These are phyloP conservation scores for Kalmanozyma brasiliensis DNA, from an alignment of 1,284 basidiomycete genomes.

Conservation along the genomic window DNA sequence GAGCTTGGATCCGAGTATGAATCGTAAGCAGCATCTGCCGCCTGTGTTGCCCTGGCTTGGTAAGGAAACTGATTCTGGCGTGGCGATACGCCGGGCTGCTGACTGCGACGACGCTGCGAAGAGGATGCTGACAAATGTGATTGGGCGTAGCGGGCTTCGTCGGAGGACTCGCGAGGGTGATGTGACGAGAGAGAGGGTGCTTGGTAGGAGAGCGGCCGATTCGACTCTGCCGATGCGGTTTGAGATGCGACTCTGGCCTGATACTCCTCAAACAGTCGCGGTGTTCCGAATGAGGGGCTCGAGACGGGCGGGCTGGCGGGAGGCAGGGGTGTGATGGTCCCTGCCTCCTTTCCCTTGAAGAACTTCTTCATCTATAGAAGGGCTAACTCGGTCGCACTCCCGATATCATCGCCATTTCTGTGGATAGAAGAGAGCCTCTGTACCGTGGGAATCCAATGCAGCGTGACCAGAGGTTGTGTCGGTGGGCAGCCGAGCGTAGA, in stretches of 20 bases:
- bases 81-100: constrained; percentile 22
- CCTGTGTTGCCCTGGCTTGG: not conserved
- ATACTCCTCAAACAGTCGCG: constrained; percentile 40
- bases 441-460: too few species aligned
- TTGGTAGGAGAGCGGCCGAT: constrained; percentile 29
- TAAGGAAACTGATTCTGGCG: constrained; percentile 18
- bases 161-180: constrained; percentile 18
- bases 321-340: constrained; percentile 47
- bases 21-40: constrained; percentile 15
- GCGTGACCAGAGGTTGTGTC: too few species aligned
- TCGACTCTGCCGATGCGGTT: not conserved
- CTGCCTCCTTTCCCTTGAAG: constrained; percentile 45
- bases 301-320: constrained; percentile 20
- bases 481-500: not conserved
- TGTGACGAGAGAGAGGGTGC: constrained; percentile 14
- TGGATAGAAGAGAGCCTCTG: too few species aligned
- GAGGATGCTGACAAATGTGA: constrained; percentile 2
- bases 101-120: constrained; percentile 19
- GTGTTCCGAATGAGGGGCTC: constrained; percentile 32
- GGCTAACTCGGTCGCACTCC: constrained; percentile 1
- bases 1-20: constrained; percentile 31
- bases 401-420: constrained; percentile 15
- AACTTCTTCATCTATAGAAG: constrained; percentile 41
- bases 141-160: constrained; percentile 16
- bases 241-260: constrained; percentile 33